Base-by-base conservation (phyloP, 495 filamentous ascomycete genomes). In the Annulohypoxylon maeteangense region DNA sequence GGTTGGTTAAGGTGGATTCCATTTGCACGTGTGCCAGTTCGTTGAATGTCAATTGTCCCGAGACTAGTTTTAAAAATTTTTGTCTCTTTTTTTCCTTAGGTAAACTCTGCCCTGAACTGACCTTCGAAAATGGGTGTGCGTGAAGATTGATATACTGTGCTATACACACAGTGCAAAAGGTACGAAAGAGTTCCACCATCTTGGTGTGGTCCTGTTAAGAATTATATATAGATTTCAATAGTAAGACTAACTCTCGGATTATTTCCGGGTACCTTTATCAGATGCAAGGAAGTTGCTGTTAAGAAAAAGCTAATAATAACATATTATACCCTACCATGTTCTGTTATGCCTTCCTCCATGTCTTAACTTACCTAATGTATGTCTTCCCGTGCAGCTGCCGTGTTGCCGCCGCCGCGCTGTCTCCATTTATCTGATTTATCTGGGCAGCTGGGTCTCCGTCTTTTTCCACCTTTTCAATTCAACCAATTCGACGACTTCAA, bases 341-440 rank as follows among this genome's bases (percentile, higher is more conserved):
- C 45, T 25, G 7, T 22, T 25, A 23, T 25, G 45, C 22, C 45
- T 48, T 25, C 45, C 22, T 48, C 45, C 45, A 48, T 23, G 45
- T 22, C 29, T 55, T 55, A 59, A 59, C 58, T 62, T 62, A 62
- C 42, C 42, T 62, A 62, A 62, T 62, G 44, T 50, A 60, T 47
- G 56, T 18, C 50, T 68, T 62, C 65, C 65, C 65, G 65, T 48
- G 25, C 50, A 31, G 50, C 50, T 54, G 50, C 25, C 22, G 22
- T 22, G 47, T 67, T 47, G 65, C 65, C 65, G 56, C 25, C 22
- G 18, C 16, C 10, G 40, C 29, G 29, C 7, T 64, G 42, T 59
- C 60, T 70, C 67, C 67, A 70, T 34, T 59, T 59, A 59, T 70
- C 61, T 62, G 67, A 70, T 34, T 59, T 59, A 59, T 70, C 61